Evolutionary conservation across 441 rosid genomes (phyloP), one percentile per base, ranked within the genome.

Genomic region (Eugenia klotzschiana): DNA sequence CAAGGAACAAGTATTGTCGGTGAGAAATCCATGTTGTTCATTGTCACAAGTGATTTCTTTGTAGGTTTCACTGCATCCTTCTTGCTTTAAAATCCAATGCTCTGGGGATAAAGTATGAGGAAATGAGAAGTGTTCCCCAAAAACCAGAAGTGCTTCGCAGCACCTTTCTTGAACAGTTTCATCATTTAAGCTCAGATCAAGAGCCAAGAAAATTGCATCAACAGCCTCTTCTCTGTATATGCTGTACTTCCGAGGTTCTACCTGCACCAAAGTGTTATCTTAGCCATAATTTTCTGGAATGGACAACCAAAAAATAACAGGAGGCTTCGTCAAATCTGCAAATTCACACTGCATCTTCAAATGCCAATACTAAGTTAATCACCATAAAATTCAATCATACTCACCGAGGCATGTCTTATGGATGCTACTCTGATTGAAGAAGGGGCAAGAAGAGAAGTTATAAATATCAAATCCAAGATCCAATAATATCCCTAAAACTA

Each of bases 151-250:
- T 55, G 92, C 91, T 86, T 82, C 84, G 86, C 94, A 92, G 84
- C 92, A 90, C 22, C 80, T 77, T 82, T 89, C 90, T 81, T 80
- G 84, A 80, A 91, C 83, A 43, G 81, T 87, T 50, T 86, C 89
- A 74, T 93, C 86, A 3, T 74, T 84, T 83, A 89, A 58, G 86
- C 92, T 87, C 83, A 37, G 77, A 82, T 89, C 86, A 69, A 93
- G 74, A 69, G 93, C 87, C 86, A 40, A 72, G 84, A 88, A 51
- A 79, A 93, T 88, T 53, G 89, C 89, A 88, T 89, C 89, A 56
- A 91, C 90, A 23, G 94, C 94, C 85, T 88, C 91, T 81, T 88
- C 90, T 84, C 91, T 87, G 83, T 90, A 89, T 57, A 92, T 86
- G 88, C 92, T 90, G 89, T 83, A 81, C 82, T 89, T 90, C 56